phyloP scores from a whole-genome alignment of 2,329 filamentous ascomycete genomes.

The Rhinocladiella similis region DNA sequence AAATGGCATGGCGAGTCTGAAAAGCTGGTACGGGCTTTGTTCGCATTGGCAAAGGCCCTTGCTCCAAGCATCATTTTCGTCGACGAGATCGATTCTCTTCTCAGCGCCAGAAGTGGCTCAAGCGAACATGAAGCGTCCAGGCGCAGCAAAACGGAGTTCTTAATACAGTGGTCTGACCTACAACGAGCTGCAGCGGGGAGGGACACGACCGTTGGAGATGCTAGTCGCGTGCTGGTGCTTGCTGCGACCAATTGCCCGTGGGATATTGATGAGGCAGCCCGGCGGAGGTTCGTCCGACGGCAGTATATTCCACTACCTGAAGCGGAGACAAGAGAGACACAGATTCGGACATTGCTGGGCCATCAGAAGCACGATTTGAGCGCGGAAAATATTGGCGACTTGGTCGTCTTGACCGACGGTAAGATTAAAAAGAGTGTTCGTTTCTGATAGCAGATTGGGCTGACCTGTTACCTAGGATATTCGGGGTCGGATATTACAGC shows the following conservation, averaged over 20 bases:
- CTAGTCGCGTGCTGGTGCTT: slow-evolving; percentile 85
- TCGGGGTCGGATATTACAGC: slow-evolving; percentile 97
- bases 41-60: slow-evolving; percentile 81
- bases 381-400: slow-evolving; percentile 67
- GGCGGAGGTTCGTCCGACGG: slow-evolving; percentile 83
- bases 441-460: slow-evolving; percentile 10
- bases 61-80: slow-evolving; percentile 98
- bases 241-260: slow-evolving; percentile 95
- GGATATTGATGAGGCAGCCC: slow-evolving; percentile 95
- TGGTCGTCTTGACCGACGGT: slow-evolving; percentile 87
- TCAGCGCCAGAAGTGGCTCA: slow-evolving; percentile 73
- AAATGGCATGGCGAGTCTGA: slow-evolving; percentile 97
- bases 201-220: slow-evolving; percentile 63
- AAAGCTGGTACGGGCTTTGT: slow-evolving; percentile 90
- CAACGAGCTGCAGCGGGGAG: slow-evolving; percentile 86
- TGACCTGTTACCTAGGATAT: slow-evolving; percentile 67
- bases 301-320: slow-evolving; percentile 97
- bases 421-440: slow-evolving; percentile 34
- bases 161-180: slow-evolving; percentile 96
- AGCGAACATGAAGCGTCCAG: slow-evolving; percentile 91
- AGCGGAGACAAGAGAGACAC: slow-evolving; percentile 72
- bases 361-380: slow-evolving; percentile 83
- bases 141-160: slow-evolving; percentile 94
- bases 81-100: slow-evolving; percentile 92
- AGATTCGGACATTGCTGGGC: slow-evolving; percentile 75